Percentiles rank a stretch among this genome's conserved stretches.
These are phyloP conservation scores for Inga oerstediana DNA, from an alignment of 306 rosid species.

Conservation along the genomic window DNA sequence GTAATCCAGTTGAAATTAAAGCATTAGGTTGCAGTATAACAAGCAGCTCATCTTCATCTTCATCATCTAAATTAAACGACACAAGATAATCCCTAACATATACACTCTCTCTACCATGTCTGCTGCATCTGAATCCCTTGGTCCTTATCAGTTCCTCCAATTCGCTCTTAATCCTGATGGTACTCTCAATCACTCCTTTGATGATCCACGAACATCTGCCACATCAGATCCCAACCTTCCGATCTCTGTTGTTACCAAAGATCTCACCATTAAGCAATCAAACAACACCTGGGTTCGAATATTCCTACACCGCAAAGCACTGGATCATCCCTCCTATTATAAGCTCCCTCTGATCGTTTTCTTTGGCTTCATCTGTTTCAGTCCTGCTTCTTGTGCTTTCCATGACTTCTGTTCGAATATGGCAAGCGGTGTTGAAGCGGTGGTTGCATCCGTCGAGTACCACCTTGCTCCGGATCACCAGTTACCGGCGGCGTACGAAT, in stretches of 20 bases:
- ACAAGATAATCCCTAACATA: too few relatives aligned
- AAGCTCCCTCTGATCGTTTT: neutral
- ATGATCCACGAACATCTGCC: neutral
- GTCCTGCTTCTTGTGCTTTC: neutral
- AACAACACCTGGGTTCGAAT: constrained; percentile 22
- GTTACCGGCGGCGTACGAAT: constrained; percentile 51
- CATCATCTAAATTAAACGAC: too few relatives aligned
- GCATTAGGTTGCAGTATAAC: too few relatives aligned
- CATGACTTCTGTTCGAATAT: constrained; percentile 17
- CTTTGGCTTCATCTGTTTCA: neutral
- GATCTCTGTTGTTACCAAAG: neutral
- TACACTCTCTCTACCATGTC: neutral
- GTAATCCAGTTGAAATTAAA: too few relatives aligned
- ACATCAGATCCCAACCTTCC: neutral
- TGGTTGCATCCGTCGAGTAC: neutral
- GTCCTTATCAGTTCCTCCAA: constrained; percentile 41
- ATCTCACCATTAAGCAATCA: neutral
- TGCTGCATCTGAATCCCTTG: neutral
- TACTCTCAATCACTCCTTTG: constrained; percentile 29
- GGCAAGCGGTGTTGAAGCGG: neutral
- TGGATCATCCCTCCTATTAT: neutral
- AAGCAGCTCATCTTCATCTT: too few relatives aligned
- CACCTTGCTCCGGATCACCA: constrained; percentile 24
- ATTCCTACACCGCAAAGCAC: constrained; percentile 39
- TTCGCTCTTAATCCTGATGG: constrained; percentile 36